phyloP scores from a whole-genome alignment of 2,329 filamentous ascomycete species.

The Colletotrichum kahawae region DNA sequence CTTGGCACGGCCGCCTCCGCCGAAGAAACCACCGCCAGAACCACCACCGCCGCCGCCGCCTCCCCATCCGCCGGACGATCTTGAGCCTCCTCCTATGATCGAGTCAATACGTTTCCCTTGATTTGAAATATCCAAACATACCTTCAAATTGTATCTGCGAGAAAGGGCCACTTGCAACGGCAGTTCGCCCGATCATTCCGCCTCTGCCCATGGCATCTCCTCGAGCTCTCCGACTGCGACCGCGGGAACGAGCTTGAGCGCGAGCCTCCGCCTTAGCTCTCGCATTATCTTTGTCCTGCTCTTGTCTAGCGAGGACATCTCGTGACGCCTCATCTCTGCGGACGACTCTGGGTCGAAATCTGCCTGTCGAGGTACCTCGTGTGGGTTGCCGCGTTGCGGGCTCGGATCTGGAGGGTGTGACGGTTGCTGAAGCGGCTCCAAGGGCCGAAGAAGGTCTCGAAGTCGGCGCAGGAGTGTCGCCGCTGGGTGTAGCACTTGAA shows the following conservation, averaged over 20 bases:
- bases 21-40: slow-evolving; percentile 32
- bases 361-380: slow-evolving; percentile 38
- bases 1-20: slow-evolving; percentile 31
- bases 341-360: slow-evolving; percentile 54
- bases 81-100: slow-evolving; percentile 21
- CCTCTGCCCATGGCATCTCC: slow-evolving; percentile 50
- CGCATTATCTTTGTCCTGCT: slow-evolving; percentile 44
- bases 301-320: slow-evolving; percentile 49
- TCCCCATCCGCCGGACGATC: slow-evolving; percentile 17
- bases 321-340: slow-evolving; percentile 56
- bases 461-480: background rate
- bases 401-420: slow-evolving; percentile 21
- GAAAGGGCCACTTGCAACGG: slow-evolving; percentile 45
- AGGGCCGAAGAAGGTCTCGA: slow-evolving; percentile 4
- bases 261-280: slow-evolving; percentile 24
- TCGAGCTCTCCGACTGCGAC: slow-evolving; percentile 46
- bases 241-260: slow-evolving; percentile 20
- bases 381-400: slow-evolving; percentile 39
- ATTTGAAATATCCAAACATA: background rate
- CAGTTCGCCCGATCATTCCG: slow-evolving; percentile 38
- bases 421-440: background rate
- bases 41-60: slow-evolving; percentile 22
- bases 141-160: slow-evolving; percentile 28
- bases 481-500: slow-evolving; percentile 3
- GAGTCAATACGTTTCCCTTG: background rate